A percentile compares a stretch with the other conserved stretches of the same genome.
phyloP scores from a whole-genome alignment of 1,284 basidiomycete genomes.

The Puccinia hordei region DNA sequence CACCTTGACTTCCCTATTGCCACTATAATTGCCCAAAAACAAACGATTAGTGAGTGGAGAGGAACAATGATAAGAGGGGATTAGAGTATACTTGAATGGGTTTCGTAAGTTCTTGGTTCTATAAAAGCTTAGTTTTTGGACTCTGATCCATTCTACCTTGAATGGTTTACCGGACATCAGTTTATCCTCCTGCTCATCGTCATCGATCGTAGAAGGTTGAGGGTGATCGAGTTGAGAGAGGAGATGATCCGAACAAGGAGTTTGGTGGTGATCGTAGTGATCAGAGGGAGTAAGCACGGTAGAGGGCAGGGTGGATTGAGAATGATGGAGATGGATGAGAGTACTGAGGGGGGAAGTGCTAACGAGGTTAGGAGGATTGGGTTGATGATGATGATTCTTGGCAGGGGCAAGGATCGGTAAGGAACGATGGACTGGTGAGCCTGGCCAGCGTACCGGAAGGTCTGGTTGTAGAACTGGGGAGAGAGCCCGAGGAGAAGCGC shows the following conservation, averaged over 20 bases:
- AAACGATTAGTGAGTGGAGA: too few species aligned
- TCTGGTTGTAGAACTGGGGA: not conserved
- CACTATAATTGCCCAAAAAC: too few species aligned
- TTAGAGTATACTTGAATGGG: slow-evolving; percentile 46
- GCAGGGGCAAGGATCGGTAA: not conserved
- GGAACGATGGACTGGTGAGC: slow-evolving; percentile 10
- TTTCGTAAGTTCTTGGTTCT: slow-evolving; percentile 28
- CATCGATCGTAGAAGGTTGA: too few species aligned
- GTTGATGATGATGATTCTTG: not conserved
- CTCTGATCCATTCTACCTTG: slow-evolving; percentile 40
- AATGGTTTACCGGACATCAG: slow-evolving; percentile 36
- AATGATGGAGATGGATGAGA: too few species aligned
- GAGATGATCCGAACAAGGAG: too few species aligned
- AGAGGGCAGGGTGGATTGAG: not conserved
- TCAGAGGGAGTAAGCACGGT: too few species aligned
- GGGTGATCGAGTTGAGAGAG: too few species aligned
- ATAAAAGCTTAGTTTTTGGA: slow-evolving; percentile 34
- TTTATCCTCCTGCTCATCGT: not conserved
- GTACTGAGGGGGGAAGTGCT: too few species aligned
- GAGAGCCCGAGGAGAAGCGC: not conserved
- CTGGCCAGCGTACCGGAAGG: not conserved
- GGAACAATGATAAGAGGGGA: not conserved
- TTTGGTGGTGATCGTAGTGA: too few species aligned
- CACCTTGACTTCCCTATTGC: slow-evolving; percentile 56
- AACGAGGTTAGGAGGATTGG: not conserved